Base-by-base conservation (phyloP, 768 basidiomycete genomes). In the Psilocybe tampanensis region DNA sequence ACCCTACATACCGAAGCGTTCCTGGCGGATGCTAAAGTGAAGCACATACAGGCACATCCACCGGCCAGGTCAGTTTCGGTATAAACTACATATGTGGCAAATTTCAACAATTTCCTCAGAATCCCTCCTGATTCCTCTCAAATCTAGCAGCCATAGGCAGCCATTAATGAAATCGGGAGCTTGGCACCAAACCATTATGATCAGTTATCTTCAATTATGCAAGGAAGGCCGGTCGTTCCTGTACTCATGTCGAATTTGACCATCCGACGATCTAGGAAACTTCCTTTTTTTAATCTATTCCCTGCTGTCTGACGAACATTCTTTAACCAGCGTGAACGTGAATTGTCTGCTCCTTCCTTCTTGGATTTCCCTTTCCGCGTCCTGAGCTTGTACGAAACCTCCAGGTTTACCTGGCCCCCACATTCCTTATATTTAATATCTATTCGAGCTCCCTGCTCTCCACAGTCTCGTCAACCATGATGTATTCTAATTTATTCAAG, bases 361-460 rank as follows among this genome's bases (percentile, higher is more conserved):
- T n/a, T n/a, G n/a, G n/a, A 19, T 54, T 44, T 59, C 55, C 47
- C 18, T 47, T 42, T 48, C 51, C 47, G 26, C 26, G 21, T 54
- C 44, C 47, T 55, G 41, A 32, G 43, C 34, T 34, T 42, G 47
- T 39, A 42, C 29, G 24, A 24, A 29, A 21, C 41, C 24, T 29
- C 41, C 29, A 4, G 29, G 29, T 29, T 29, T 29, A 5, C 34
- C 51, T 26, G 34, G 50, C 29, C 52, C 52, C 21, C 52, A 53
- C 52, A 24, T 43, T 51, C 62, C 58, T 54, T 65, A 57, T 52
- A 41, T 59, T 58, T n/a, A n/a, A n/a, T n/a, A n/a, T n/a, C 45
- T 21, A 24, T 41, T 52, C 29, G 52, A 50, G 62, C 59, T 29
- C 43, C 44, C 51, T 56, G 52, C 63, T 50, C 58, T 18, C 36